These are phyloP conservation scores for Claviceps arundinis DNA, from an alignment of 2,329 filamentous ascomycete species.

Conservation along the genomic window DNA sequence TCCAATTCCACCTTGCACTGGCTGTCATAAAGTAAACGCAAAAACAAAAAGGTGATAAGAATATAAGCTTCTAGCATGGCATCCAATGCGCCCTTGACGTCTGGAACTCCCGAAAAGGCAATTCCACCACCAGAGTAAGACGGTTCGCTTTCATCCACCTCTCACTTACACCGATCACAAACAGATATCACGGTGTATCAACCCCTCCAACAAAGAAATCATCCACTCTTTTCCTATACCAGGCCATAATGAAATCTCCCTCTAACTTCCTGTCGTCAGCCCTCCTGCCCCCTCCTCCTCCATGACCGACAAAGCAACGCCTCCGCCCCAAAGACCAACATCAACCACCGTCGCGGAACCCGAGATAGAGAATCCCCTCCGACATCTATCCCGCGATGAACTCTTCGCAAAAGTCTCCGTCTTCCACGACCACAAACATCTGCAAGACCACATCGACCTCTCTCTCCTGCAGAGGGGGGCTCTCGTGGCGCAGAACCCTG, in stretches of 20 bases:
- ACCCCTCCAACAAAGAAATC: too few relatives aligned
- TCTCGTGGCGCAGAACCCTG: constrained; percentile 20
- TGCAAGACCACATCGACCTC: constrained; percentile 29
- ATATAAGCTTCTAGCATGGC: neutral
- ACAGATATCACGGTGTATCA: too few relatives aligned
- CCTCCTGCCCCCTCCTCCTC: neutral
- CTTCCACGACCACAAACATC: constrained; percentile 36
- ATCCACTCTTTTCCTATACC: too few relatives aligned
- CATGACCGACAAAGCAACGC: neutral
- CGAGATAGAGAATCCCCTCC: constrained; percentile 33
- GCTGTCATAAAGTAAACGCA: neutral
- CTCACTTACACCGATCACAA: too few relatives aligned
- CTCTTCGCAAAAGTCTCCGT: constrained; percentile 40
- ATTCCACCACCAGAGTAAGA: neutral
- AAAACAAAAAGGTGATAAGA: neutral
- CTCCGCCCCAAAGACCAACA: neutral
- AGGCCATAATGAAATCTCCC: too few relatives aligned
- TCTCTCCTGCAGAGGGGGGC: constrained; percentile 26
- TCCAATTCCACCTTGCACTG: neutral
- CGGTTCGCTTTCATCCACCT: neutral
- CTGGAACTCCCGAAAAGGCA: neutral
- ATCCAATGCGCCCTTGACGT: too few relatives aligned
- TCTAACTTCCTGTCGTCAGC: neutral
- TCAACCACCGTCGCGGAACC: constrained; percentile 11
- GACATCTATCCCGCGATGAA: constrained; percentile 34